Percentiles rank a stretch among this genome's conserved stretches.
phyloP scores from a whole-genome alignment of 2,329 filamentous ascomycete genomes.

The Neonectria ditissima region DNA sequence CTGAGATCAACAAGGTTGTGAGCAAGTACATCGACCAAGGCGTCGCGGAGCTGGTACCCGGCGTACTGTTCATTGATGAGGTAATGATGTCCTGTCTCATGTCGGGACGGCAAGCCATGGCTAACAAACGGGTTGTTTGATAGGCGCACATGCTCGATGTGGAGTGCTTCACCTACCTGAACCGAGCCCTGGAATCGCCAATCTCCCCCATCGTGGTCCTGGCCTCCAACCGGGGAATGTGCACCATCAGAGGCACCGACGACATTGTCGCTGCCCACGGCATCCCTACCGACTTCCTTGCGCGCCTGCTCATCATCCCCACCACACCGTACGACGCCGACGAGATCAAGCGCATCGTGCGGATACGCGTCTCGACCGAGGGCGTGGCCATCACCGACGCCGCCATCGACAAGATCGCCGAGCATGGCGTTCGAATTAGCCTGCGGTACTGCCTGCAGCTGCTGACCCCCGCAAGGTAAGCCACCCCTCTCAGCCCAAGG shows the following conservation, averaged over 20 bases:
- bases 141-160: constrained; percentile 99
- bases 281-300: constrained; percentile 92
- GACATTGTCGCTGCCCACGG: constrained; percentile 90
- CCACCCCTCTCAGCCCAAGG: constrained; percentile 29
- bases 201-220: constrained; percentile 98
- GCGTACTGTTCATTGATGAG: constrained; percentile 98
- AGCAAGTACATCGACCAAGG: constrained; percentile 99
- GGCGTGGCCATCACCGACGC: constrained; percentile 81
- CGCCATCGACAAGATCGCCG: constrained; percentile 87
- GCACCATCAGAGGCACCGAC: constrained; percentile 88
- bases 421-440: constrained; percentile 89
- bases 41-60: constrained; percentile 96
- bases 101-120: constrained; percentile 34
- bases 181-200: constrained; percentile 93
- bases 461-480: constrained; percentile 82
- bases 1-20: constrained; percentile 99
- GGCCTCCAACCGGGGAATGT: constrained; percentile 95
- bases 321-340: constrained; percentile 89
- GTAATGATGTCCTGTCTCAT: constrained; percentile 60
- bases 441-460: constrained; percentile 94
- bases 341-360: constrained; percentile 93
- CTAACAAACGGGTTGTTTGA: constrained; percentile 41
- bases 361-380: constrained; percentile 85
- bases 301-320: constrained; percentile 94
- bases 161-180: constrained; percentile 98